phyloP scores from a whole-genome alignment of 2,329 filamentous ascomycete species.

The Magnaporthiopsis poae region DNA sequence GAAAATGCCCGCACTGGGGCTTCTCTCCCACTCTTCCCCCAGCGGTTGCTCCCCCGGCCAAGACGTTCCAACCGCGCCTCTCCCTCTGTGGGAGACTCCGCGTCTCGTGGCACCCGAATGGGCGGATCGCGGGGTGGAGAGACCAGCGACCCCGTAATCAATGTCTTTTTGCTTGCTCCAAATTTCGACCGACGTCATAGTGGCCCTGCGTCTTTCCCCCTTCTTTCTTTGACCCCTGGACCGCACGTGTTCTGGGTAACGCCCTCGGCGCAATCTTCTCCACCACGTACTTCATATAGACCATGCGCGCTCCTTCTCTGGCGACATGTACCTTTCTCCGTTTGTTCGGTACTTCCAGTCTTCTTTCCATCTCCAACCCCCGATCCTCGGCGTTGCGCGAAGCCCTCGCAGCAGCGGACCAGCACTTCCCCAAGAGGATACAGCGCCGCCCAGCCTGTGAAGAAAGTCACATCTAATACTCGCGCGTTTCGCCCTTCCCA shows the following conservation, averaged over 20 bases:
- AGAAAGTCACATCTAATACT: not conserved
- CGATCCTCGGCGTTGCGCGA: not conserved
- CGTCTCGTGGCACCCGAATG: not conserved
- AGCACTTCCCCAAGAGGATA: not conserved
- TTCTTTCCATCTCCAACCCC: not conserved
- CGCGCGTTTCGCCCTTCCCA: not conserved
- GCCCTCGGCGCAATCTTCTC: not conserved
- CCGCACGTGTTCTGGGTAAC: too few species aligned
- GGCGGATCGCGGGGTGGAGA: not conserved
- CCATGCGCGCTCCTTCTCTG: not conserved
- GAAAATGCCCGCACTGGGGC: not conserved
- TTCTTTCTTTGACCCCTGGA: not conserved
- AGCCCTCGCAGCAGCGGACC: not conserved
- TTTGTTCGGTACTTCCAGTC: not conserved
- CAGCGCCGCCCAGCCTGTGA: not conserved
- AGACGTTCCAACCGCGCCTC: too few species aligned
- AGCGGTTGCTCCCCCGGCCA: not conserved
- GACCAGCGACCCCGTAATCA: too few species aligned
- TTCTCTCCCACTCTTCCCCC: not conserved
- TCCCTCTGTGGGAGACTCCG: not conserved
- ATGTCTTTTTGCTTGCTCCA: not conserved
- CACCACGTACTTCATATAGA: not conserved
- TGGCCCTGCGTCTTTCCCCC: not conserved
- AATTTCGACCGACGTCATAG: not conserved
- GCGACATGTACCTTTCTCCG: not conserved